These are phyloP conservation scores for Psidium guajava DNA, from an alignment of 345 rosid genomes.

Conservation along the genomic window DNA sequence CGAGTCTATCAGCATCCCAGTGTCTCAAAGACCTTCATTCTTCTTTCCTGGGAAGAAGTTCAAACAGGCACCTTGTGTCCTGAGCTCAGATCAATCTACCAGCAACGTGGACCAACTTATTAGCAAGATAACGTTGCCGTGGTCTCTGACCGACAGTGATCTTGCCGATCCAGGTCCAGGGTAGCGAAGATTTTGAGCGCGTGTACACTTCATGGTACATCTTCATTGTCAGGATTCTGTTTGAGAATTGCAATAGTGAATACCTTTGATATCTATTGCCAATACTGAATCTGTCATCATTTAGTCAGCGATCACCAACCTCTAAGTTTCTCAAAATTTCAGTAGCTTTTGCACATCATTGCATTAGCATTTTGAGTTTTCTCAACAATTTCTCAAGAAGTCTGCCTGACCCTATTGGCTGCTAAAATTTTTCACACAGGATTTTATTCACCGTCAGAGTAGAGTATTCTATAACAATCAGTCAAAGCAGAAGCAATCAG, in stretches of 20 bases:
- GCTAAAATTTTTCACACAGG: neutral
- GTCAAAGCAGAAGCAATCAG: neutral
- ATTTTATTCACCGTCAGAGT: neutral
- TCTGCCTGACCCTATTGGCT: neutral
- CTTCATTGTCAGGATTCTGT: neutral
- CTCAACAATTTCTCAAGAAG: neutral
- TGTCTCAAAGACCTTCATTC: constrained; percentile 12
- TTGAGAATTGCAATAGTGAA: neutral
- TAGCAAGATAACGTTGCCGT: neutral
- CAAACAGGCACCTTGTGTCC: neutral
- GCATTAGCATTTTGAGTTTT: neutral
- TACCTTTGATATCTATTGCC: constrained; percentile 21
- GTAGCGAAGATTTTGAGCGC: neutral
- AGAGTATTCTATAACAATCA: neutral
- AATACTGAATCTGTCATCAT: neutral
- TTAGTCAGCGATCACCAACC: neutral
- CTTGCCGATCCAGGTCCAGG: neutral
- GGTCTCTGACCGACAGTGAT: neutral
- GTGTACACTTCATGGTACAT: neutral
- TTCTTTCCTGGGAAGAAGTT: constrained; percentile 17
- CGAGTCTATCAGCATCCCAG: neutral
- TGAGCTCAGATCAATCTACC: neutral
- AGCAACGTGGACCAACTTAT: neutral
- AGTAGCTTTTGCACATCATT: neutral
- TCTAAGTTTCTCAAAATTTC: neutral